A percentile compares a stretch with the other conserved stretches of the same genome.
Evolutionary conservation across 768 basidiomycete species (phyloP).

Genomic region (Mycena filopes): DNA sequence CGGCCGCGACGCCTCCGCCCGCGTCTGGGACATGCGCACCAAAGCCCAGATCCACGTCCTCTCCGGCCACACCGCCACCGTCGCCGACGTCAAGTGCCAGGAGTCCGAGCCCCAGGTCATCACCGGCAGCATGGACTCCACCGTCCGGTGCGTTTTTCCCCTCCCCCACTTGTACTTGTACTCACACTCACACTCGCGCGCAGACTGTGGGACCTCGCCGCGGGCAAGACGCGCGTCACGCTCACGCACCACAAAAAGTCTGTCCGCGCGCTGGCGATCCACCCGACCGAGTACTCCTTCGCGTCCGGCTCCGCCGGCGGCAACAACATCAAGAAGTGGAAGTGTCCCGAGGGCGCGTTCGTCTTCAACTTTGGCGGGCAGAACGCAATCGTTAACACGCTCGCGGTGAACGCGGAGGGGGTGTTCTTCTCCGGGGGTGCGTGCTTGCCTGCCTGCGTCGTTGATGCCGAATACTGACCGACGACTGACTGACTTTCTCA

Average conservation of each 20-base stretch:
- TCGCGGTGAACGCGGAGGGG: constrained; percentile 94
- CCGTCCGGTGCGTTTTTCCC: constrained; percentile 73
- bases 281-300: constrained; percentile 97
- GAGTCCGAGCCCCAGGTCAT: constrained; percentile 98
- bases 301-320: constrained; percentile 97
- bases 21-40: constrained; percentile 99
- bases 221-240: constrained; percentile 96
- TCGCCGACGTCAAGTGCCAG: constrained; percentile 96
- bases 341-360: constrained; percentile 95
- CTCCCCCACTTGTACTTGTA: constrained; percentile 2
- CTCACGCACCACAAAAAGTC: constrained; percentile 99
- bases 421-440: constrained; percentile 97
- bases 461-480: neutral
- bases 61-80: constrained; percentile 92
- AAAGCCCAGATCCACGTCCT: constrained; percentile 96
- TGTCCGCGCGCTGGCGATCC: constrained; percentile 92
- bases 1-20: constrained; percentile 95
- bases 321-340: constrained; percentile 99
- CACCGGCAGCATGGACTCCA: constrained; percentile 98
- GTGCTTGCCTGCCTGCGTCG: constrained; percentile 34
- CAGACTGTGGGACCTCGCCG: constrained; percentile 97
- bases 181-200: neutral
- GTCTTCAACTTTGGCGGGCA: constrained; percentile 98
- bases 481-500: constrained; percentile 42
- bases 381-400: constrained; percentile 96